phyloP scores from a whole-genome alignment of 164 flowering plant species.

The Vitis labrusca region DNA sequence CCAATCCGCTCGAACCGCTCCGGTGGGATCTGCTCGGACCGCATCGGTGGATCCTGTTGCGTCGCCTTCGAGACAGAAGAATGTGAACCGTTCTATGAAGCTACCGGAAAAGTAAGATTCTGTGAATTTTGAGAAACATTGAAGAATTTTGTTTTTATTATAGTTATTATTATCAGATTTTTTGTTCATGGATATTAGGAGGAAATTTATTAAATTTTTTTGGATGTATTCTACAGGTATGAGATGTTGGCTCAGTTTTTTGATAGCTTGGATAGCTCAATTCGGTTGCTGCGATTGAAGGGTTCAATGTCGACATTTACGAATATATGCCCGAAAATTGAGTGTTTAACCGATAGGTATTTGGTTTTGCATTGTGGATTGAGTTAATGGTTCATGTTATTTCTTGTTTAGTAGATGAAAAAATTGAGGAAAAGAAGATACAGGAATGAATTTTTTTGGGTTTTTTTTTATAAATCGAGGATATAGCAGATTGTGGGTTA shows the following conservation, averaged over 20 bases:
- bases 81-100: conserved; percentile 3
- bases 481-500: too few relatives aligned
- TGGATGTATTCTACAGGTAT: conserved; percentile 31
- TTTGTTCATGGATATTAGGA: not conserved
- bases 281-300: conserved; percentile 59
- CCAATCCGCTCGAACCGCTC: too few relatives aligned
- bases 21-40: too few relatives aligned
- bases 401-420: not conserved
- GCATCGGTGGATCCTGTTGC: too few relatives aligned
- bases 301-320: conserved; percentile 46
- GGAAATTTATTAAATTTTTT: not conserved
- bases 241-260: conserved; percentile 29
- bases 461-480: too few relatives aligned
- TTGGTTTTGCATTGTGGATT: not conserved
- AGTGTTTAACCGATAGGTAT: conserved; percentile 77
- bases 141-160: not conserved
- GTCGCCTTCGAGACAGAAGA: too few relatives aligned
- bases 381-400: not conserved
- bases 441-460: too few relatives aligned
- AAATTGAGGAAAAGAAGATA: too few relatives aligned
- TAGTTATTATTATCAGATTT: not conserved
- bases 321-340: conserved; percentile 47
- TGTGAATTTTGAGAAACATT: not conserved
- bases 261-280: conserved; percentile 44
- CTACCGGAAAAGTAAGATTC: conserved; percentile 31